Evolutionary conservation across 2,329 filamentous ascomycete species (phyloP), one percentile per base, ranked within the genome.

Genomic region (Thielaviopsis musarum): DNA sequence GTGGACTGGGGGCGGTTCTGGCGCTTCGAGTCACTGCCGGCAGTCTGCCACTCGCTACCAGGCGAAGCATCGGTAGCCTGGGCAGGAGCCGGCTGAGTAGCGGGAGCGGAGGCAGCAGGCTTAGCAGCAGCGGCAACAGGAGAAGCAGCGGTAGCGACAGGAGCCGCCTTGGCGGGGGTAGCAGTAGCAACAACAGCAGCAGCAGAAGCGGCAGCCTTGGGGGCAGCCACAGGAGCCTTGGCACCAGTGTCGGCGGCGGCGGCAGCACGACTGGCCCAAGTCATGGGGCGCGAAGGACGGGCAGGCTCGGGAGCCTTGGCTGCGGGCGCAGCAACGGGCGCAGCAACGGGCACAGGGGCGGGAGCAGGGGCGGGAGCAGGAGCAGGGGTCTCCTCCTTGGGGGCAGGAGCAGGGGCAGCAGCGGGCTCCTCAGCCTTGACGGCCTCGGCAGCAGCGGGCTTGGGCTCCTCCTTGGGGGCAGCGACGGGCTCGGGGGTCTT

Each of bases 21-120:
- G 69, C 88, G 84, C 77, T 93, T 93, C 66, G 85, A 85, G 71
- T 95, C 87, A 59, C 83, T 80, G 61, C 85, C 85, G 59, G 88
- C 91, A 55, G 87, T 91, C 72, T 95, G 91, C 93, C 93, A 98
- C 68, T 88, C 88, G 62, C 78, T 73, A 62, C 75, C 75, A 45
- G 72, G 63, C 12, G 62, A 66, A 28, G 74, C 66, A 49, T 66
- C 68, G 69, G 74, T 70, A 54, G 73, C 66, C 54, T 74, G 64
- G 41, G 72, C 63, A 56, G 73, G 64, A 54, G 74, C 66, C 54
- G 72, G 64, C 28, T 71, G 65, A 49, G 64, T 48, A 45, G 56
- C 28, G 38, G 52, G 34, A 48, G 62, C 26, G 28, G 72, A 66
- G n/a, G 73, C 62, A 57, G 78, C 70, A 52, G 73, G 64, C 41